Conservation (phyloP, 331 rosid genomes). For the Rosa hybrid region DNA sequence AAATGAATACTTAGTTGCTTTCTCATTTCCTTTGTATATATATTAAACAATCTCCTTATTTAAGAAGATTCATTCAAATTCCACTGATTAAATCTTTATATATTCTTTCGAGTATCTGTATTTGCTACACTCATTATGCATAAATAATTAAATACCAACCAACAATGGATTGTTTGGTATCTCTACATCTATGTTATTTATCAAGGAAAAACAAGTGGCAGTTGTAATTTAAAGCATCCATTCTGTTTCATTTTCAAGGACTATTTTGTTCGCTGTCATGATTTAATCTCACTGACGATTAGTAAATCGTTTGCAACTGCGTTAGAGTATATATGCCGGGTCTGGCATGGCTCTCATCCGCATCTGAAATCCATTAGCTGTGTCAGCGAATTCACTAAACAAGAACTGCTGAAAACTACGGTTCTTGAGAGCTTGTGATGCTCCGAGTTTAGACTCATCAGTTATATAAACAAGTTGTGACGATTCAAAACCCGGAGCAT, state of each 20-base stretch:
- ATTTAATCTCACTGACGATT: not conserved
- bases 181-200: not conserved
- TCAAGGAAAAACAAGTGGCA: not conserved
- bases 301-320: not conserved
- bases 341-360: not conserved
- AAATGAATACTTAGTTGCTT: not conserved
- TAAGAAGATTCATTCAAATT: slow-evolving; percentile 1
- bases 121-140: slow-evolving; percentile 1
- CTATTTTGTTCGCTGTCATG: not conserved
- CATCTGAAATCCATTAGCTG: not conserved
- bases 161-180: not conserved
- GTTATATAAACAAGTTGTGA: not conserved
- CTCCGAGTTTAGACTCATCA: not conserved
- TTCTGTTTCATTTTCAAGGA: not conserved
- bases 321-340: not conserved
- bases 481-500: not conserved
- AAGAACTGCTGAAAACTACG: not conserved
- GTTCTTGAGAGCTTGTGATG: not conserved
- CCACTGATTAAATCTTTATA: slow-evolving; percentile 1
- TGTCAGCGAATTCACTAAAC: not conserved
- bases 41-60: not conserved
- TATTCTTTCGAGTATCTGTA: slow-evolving; percentile 17
- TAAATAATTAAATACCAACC: not conserved
- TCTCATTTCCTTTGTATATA: slow-evolving; percentile 17
- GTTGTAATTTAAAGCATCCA: not conserved